phyloP scores from a whole-genome alignment of 768 basidiomycete genomes.

The Cystobasidium tubakii region DNA sequence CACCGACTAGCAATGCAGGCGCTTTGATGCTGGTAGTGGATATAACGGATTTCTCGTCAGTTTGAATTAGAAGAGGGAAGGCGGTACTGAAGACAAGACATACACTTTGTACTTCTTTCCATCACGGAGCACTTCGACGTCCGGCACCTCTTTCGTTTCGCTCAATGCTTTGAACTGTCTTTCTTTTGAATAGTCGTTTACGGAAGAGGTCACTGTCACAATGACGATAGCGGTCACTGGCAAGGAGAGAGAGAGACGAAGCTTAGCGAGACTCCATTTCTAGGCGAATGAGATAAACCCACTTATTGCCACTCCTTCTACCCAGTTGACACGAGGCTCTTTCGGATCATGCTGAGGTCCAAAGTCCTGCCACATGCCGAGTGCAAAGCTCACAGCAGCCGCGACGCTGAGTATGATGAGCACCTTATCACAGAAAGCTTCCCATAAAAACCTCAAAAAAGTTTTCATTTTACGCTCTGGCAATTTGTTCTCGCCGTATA shows the following conservation, averaged over 20 bases:
- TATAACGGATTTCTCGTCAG: not conserved
- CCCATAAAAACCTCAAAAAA: conserved; percentile 30
- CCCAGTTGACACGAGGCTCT: conserved; percentile 83
- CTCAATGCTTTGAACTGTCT: conserved; percentile 84
- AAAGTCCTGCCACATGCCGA: conserved; percentile 87
- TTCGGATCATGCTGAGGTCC: conserved; percentile 58
- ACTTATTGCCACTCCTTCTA: conserved; percentile 61
- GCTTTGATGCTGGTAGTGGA: conserved; percentile 4
- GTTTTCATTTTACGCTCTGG: conserved; percentile 29
- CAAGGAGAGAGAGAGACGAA: conserved; percentile 37
- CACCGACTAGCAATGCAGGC: conserved; percentile 33
- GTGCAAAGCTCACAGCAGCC: conserved; percentile 78
- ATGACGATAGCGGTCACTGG: conserved; percentile 50
- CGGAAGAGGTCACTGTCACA: conserved; percentile 53
- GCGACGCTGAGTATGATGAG: conserved; percentile 74
- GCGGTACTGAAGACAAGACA: not conserved
- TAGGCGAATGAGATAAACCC: conserved; percentile 69
- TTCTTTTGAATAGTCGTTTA: conserved; percentile 97
- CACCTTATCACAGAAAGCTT: conserved; percentile 37
- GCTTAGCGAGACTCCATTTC: conserved; percentile 50
- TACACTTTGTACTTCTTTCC: conserved; percentile 49
- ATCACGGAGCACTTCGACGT: conserved; percentile 70
- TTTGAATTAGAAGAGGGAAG: not conserved
- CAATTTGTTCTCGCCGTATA: conserved; percentile 32
- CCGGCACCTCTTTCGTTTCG: conserved; percentile 87